Evolutionary conservation across 2,329 filamentous ascomycete species (phyloP), one percentile per base, ranked within the genome.

Genomic region (Exophiala sideris): DNA sequence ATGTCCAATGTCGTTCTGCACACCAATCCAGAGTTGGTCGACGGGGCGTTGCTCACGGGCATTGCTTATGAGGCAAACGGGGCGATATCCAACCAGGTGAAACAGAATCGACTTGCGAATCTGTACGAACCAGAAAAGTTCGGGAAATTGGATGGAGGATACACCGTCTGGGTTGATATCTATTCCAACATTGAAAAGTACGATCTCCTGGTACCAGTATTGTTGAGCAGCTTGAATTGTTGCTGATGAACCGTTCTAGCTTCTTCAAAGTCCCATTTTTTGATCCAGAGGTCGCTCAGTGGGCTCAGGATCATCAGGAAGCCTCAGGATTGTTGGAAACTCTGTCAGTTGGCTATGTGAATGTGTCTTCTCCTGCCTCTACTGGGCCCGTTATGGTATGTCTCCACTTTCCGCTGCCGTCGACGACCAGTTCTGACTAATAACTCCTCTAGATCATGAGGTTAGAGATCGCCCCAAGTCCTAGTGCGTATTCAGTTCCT

Each of bases 301-400:
- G 33, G 20, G 40, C 48, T n/a, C 20, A 51, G 29, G 48, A 51
- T n/a, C 12, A 44, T 24, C 29, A 51, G 35, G 14, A 33, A n/a
- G 39, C 48, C 2, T 8, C 48, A 5, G 32, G 8, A 10, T 9
- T 51, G n/a, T 29, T 51, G 38, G 48, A 51, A 42, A 34, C 12
- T 9, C 21, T 51, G 16, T 32, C 18, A 29, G 33, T 51, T 16
- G n/a, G 40, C 12, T 12, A 7, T 14, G 11, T 39, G 12, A 51
- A 51, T 32, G 14, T 45, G 7, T 45, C 48, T 34, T 51, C 48
- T 46, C 48, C 48, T 1, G 48, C 16, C 14, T 58, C 48, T 29
- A 51, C 44, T n/a, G 55, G 55, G 6, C 55, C 55, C n/a, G 52
- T 49, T 9, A 18, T 58, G 47, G 55, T 58, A 35, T 38, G 45